Evolutionary conservation across 805 yeast species (phyloP).

Genomic region (Wickerhamiella bombiphila): DNA sequence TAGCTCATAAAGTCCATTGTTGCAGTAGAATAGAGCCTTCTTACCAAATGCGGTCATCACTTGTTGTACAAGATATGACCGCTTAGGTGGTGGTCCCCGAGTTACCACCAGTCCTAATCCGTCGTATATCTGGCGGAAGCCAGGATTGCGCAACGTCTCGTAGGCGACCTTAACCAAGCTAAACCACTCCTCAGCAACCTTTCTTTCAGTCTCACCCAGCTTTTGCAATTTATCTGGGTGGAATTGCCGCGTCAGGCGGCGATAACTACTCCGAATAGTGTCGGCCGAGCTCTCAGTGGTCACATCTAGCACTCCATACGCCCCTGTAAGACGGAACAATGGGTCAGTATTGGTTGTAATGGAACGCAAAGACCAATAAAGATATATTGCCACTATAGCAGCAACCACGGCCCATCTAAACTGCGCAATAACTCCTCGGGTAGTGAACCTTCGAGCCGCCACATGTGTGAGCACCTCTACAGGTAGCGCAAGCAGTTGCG

Average conservation of each 20-base stretch:
- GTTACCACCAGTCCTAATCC: constrained; percentile 40
- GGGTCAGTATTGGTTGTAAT: not conserved
- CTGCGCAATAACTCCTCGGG: not conserved
- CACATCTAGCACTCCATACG: constrained; percentile 14
- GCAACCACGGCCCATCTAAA: not conserved
- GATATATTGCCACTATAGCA: not conserved
- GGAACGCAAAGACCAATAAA: not conserved
- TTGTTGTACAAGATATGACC: too few relatives aligned
- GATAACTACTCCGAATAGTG: constrained; percentile 14
- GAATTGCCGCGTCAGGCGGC: constrained; percentile 15
- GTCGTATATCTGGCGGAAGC: constrained; percentile 70
- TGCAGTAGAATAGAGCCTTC: not conserved
- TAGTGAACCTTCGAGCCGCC: not conserved
- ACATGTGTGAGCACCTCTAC: not conserved
- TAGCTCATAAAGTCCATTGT: not conserved
- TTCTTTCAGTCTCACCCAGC: constrained; percentile 1
- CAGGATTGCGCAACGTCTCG: constrained; percentile 59
- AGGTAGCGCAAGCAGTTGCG: too few relatives aligned
- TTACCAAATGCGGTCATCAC: not conserved
- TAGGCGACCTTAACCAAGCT: constrained; percentile 29
- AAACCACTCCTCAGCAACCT: not conserved
- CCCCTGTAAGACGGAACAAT: constrained; percentile 3
- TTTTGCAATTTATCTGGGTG: constrained; percentile 26
- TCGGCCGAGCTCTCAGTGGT: constrained; percentile 11
- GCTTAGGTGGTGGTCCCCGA: not conserved